A percentile compares a stretch with the other conserved stretches of the same genome.
Evolutionary conservation across 192 early-diverging fungal genomes (phyloP).

Genomic region (Backusella parvicylindrica): DNA sequence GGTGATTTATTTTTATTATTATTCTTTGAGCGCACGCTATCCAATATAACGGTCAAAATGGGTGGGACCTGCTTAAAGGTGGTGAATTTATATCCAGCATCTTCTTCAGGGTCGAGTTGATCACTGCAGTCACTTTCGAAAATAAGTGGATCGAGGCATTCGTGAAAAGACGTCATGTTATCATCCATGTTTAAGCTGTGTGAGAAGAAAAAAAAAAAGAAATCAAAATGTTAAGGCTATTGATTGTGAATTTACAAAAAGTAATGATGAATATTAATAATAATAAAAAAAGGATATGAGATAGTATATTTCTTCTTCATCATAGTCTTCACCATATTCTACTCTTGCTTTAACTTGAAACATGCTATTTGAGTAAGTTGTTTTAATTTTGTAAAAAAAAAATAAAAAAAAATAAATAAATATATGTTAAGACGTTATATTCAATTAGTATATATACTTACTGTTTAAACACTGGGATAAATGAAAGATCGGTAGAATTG

Average conservation of each 20-base stretch:
- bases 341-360: constrained; percentile 15
- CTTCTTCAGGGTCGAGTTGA: background rate
- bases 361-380: constrained; percentile 1
- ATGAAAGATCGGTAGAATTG: background rate
- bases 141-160: constrained; percentile 28
- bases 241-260: background rate
- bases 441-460: no score
- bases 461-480: constrained; percentile 3
- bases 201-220: background rate
- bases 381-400: no score
- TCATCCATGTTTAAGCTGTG: constrained; percentile 12
- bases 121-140: constrained; percentile 6
- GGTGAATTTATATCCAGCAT: constrained; percentile 14
- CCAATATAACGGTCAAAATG: constrained; percentile 19
- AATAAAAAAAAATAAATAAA: no score
- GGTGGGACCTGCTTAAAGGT: constrained; percentile 29
- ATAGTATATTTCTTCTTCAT: constrained; percentile 21
- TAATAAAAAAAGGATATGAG: constrained; percentile 29
- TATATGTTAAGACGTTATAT: no score
- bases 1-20: background rate
- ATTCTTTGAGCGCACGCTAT: background rate
- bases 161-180: constrained; percentile 14
- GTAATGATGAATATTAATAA: background rate
- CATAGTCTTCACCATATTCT: constrained; percentile 1
- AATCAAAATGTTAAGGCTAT: constrained; percentile 6